Conservation (phyloP, 495 filamentous ascomycete genomes). For the Neurospora hispaniola region DNA sequence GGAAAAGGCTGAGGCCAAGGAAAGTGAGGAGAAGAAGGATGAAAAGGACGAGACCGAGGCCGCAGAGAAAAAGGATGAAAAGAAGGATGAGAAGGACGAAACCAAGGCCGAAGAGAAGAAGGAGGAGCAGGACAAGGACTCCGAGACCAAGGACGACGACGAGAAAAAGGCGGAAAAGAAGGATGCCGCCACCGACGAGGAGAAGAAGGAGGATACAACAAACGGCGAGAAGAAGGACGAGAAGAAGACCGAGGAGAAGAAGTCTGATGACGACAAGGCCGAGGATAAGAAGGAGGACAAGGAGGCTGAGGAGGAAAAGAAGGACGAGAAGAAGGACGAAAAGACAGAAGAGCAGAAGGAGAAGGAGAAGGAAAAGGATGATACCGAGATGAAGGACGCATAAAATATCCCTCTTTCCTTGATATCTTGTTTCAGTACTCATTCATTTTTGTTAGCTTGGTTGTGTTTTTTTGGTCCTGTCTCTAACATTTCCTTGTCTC, state of each 20-base stretch:
- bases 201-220: constrained; percentile 3
- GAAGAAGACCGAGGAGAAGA: background rate
- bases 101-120: constrained; percentile 30
- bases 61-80: constrained; percentile 26
- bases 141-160: background rate
- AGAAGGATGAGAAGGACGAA: constrained; percentile 28
- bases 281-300: constrained; percentile 6
- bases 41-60: constrained; percentile 40
- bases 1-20: background rate
- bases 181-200: constrained; percentile 12
- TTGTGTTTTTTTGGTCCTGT: background rate
- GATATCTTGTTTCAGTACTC: background rate
- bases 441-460: background rate
- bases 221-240: background rate
- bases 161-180: constrained; percentile 3
- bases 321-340: background rate
- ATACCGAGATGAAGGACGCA: constrained; percentile 17
- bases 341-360: constrained; percentile 8
- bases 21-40: constrained; percentile 24
- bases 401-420: background rate
- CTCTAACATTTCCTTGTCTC: background rate
- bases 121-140: constrained; percentile 8
- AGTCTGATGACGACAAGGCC: background rate
- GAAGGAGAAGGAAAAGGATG: constrained; percentile 14
- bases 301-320: background rate